phyloP scores from a whole-genome alignment of 2,329 filamentous ascomycete species.

The Talaromyces sp. region DNA sequence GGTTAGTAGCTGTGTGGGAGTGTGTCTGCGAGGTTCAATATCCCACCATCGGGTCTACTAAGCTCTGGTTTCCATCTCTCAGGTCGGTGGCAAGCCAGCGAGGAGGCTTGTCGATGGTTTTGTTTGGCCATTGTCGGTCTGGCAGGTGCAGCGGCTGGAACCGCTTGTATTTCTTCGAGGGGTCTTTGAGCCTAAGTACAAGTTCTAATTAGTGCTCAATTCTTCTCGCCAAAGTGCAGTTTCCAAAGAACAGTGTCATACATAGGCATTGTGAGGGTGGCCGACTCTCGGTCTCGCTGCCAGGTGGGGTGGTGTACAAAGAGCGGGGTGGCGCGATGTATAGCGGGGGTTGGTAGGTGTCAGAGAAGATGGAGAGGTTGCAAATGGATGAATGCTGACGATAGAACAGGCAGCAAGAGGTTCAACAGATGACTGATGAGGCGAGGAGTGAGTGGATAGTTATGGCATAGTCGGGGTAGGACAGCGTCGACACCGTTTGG shows the following conservation, averaged over 20 bases:
- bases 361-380: background rate
- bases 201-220: slow-evolving; percentile 7
- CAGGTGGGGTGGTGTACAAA: slow-evolving; percentile 13
- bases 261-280: slow-evolving; percentile 32
- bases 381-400: background rate
- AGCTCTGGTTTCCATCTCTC: slow-evolving; percentile 88
- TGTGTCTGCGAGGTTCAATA: background rate
- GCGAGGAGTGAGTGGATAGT: background rate
- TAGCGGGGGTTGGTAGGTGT: background rate
- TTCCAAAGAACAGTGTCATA: slow-evolving; percentile 16
- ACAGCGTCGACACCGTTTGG: background rate
- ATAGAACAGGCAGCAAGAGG: background rate
- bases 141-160: slow-evolving; percentile 44
- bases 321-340: background rate
- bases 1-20: slow-evolving; percentile 1
- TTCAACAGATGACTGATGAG: background rate
- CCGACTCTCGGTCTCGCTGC: slow-evolving; percentile 2
- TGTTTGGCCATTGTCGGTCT: slow-evolving; percentile 70
- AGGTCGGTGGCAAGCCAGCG: slow-evolving; percentile 87
- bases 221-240: background rate
- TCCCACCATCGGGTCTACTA: slow-evolving; percentile 85
- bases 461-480: background rate
- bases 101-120: slow-evolving; percentile 75
- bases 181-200: slow-evolving; percentile 41
- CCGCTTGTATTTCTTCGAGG: slow-evolving; percentile 43